Conservation (phyloP, 805 yeast genomes). For the Candida ovalis region DNA sequence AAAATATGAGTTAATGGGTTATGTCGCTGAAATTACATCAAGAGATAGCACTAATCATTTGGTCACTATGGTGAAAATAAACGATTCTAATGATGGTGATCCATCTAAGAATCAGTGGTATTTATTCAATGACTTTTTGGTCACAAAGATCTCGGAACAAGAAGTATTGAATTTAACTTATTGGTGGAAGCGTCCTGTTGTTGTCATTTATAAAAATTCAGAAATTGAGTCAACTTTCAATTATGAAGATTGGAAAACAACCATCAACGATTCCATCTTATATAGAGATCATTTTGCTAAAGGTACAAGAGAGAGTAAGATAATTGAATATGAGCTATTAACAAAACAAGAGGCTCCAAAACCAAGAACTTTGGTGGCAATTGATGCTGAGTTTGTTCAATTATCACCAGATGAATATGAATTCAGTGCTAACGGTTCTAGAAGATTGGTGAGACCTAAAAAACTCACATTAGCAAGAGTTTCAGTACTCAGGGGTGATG, state of each 20-base stretch:
- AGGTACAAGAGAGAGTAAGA: slow-evolving; percentile 54
- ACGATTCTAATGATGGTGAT: slow-evolving; percentile 18
- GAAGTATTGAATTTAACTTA: slow-evolving; percentile 73
- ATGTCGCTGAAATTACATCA: slow-evolving; percentile 63
- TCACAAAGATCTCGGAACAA: slow-evolving; percentile 63
- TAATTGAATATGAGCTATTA: slow-evolving; percentile 64
- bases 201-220: slow-evolving; percentile 58
- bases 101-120: slow-evolving; percentile 51
- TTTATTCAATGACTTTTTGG: slow-evolving; percentile 88
- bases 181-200: slow-evolving; percentile 83
- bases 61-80: slow-evolving; percentile 53
- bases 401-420: slow-evolving; percentile 76
- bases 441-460: slow-evolving; percentile 69
- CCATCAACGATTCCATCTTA: slow-evolving; percentile 59
- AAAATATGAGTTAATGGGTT: slow-evolving; percentile 63
- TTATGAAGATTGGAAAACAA: slow-evolving; percentile 48
- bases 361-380: slow-evolving; percentile 77
- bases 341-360: slow-evolving; percentile 67
- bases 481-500: slow-evolving; percentile 77
- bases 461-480: slow-evolving; percentile 80
- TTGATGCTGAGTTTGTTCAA: slow-evolving; percentile 95
- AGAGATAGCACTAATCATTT: slow-evolving; percentile 53
- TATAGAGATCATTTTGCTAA: slow-evolving; percentile 73
- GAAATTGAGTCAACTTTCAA: slow-evolving; percentile 37
- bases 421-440: slow-evolving; percentile 67